Conservation (phyloP, 2,329 filamentous ascomycete species). For the Aspergillus aculeatus region DNA sequence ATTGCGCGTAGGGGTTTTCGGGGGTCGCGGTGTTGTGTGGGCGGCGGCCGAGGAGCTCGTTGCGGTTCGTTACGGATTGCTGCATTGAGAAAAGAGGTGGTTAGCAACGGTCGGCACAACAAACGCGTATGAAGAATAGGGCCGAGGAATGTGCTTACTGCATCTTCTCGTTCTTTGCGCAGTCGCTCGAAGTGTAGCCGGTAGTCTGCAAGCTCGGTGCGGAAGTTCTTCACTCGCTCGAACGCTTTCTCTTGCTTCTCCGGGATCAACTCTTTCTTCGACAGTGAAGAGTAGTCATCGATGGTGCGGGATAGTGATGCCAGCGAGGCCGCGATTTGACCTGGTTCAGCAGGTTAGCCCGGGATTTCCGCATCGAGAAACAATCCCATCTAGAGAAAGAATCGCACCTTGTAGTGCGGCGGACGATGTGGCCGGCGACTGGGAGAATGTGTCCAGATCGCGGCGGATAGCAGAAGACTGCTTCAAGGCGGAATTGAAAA, state of each 20-base stretch:
- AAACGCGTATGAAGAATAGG: not conserved
- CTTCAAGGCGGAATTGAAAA: constrained; percentile 82
- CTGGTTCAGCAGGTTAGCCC: constrained; percentile 29
- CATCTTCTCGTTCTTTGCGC: constrained; percentile 75
- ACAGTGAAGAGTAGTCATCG: constrained; percentile 84
- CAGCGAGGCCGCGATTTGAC: constrained; percentile 74
- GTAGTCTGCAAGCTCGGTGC: constrained; percentile 76
- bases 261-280: constrained; percentile 83
- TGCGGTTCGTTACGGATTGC: constrained; percentile 66
- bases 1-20: constrained; percentile 87
- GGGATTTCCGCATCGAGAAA: not conserved
- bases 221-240: constrained; percentile 82
- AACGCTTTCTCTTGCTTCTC: constrained; percentile 89
- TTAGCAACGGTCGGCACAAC: not conserved
- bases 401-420: constrained; percentile 60
- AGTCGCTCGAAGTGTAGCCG: constrained; percentile 73
- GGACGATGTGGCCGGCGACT: constrained; percentile 57
- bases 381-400: not conserved
- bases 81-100: constrained; percentile 20
- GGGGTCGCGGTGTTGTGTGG: constrained; percentile 77
- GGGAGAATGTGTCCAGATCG: constrained; percentile 70
- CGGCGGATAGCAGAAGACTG: constrained; percentile 77
- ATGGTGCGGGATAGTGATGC: constrained; percentile 83
- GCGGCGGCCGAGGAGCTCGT: constrained; percentile 80
- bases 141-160: constrained; percentile 42